Base-by-base conservation (phyloP, 2,329 filamentous ascomycete species). In the Onygenales sp. region DNA sequence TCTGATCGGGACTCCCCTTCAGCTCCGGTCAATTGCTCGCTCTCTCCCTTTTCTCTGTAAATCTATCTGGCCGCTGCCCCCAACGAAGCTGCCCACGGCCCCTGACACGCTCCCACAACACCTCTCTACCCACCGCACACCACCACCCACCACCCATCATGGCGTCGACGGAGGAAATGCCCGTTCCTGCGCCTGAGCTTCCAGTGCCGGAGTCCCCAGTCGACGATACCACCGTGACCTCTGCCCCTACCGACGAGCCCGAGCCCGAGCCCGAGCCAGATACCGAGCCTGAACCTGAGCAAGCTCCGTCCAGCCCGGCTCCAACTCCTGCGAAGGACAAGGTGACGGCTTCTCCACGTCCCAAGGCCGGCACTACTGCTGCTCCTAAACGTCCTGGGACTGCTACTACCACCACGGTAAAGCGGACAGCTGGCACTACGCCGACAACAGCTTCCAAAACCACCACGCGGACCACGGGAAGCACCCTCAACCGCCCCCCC, bases 401-500 rank as follows among this genome's bases (percentile, higher is more conserved):
- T 5, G 65, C 66, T 38, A 65, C 66, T n/a, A 61, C 69, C 13
- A 38, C 50, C 9, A 39, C 43, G 59, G 64, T 67, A 10, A 69
- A 68, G 54, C 64, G 69, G 17, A 65, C 72, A 2, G 57, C 56
- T 7, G 54, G 55, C 7, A 55, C 59, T 8, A 67, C 58, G 46
- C 33, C 62, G 21, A 60, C 61, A 2, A 60, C 58, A 3, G 43
- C 60, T n/a, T 67, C 68, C 3, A 64, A 66, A 11, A 55, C 57
- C 61, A 57, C 65, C n/a, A 59, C 61, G 9, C 59, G 66, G 9
- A 61, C 66, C 32, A 64, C 60, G 36, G 67, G 66, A 51, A 68
- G 66, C 57, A 71, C 71, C 1, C 57, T 75, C 52, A 75, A 63
- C 61, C 74, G 72, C 55, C 73, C 73, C 14, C 72, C 73, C 7